Evolutionary conservation across 345 rosid genomes (phyloP), one percentile per base, ranked within the genome.

Genomic region (Rhodamnia rubescens): DNA sequence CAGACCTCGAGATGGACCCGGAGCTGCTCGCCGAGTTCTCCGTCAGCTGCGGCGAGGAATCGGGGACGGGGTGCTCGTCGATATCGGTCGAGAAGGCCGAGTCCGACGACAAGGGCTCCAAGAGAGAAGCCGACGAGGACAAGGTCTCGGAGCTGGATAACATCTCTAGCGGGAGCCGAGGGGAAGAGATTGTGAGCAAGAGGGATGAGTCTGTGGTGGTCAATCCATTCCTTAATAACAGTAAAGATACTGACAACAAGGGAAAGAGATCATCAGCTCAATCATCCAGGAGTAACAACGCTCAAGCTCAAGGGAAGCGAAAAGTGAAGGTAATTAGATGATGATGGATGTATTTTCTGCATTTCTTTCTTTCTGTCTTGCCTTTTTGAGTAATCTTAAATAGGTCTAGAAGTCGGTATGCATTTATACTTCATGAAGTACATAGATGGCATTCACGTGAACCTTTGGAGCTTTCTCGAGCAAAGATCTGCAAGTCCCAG

Each of bases 1-100:
- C 98, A 2, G 98, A 93, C 83, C 88, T 97, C 95, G 98, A 95
- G 93, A 90, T 95, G 92, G 98, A 93, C 85, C 88, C 91, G 5
- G 98, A 94, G 85, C 88, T 93, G 83, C 91, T 94, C 13, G 93
- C 93, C 1, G 98, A 96, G 29, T 93, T 93, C 86, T 92, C 98
- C 53, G 87, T 88, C 44, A 88, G 94, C 36, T 90, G 94, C 5
- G 91, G 94, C 7, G 96, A 95, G 84, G 96, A 95, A 49, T 92
- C 91, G 16, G 94, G 93, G 44, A 50, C 61, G 11, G 80, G 85
- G 61, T 89, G 90, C 86, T 85, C 88, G 4, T 92, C 94, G 4
- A 51, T 59, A 10, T 87, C 92, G 1, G 52, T 81, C 18, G 93
- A 85, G 8, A 91, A 86, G 78, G 53, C 57, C 24, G 91, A 87